Evolutionary conservation across 371 early-diverging fungal species (phyloP).

Genomic region (Mortierella sp.): DNA sequence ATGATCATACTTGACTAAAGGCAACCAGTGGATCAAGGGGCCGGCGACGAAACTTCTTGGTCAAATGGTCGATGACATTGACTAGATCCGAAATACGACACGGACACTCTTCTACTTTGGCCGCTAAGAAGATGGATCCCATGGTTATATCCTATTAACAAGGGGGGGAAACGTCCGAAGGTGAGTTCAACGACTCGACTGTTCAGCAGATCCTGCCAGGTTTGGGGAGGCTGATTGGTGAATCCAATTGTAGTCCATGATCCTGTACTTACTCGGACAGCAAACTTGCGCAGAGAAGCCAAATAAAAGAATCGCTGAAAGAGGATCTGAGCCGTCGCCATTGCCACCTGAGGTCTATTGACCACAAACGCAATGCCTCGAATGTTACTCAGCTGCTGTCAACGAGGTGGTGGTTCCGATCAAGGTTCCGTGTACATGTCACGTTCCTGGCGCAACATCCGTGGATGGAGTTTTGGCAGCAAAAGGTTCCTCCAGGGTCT

Average conservation of each 20-base stretch:
- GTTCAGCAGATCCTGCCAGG: too few species aligned
- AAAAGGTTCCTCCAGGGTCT: too few species aligned
- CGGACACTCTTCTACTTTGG: constrained; percentile 91
- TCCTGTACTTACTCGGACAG: constrained; percentile 66
- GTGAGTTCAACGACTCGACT: background rate
- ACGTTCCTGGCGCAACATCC: too few species aligned
- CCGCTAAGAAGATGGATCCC: constrained; percentile 89
- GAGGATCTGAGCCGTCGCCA: constrained; percentile 95
- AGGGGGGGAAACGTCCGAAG: background rate
- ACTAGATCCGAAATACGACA: constrained; percentile 80
- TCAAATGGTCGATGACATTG: constrained; percentile 78
- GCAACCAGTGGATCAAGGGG: constrained; percentile 66
- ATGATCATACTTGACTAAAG: constrained; percentile 63
- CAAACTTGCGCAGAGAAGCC: constrained; percentile 78
- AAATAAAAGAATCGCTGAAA: constrained; percentile 93
- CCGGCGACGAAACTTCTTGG: constrained; percentile 64
- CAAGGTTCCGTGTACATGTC: too few species aligned
- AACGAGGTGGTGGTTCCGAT: too few species aligned
- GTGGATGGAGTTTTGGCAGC: too few species aligned
- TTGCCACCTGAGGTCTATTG: constrained; percentile 89
- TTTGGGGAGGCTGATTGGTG: too few species aligned
- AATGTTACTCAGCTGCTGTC: too few species aligned
- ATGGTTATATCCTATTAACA: constrained; percentile 78
- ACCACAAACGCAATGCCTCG: background rate
- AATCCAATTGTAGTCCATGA: background rate